Evolutionary conservation across 2,329 filamentous ascomycete genomes (phyloP), one percentile per base, ranked within the genome.

Genomic region (Pleoardoris graminearum): DNA sequence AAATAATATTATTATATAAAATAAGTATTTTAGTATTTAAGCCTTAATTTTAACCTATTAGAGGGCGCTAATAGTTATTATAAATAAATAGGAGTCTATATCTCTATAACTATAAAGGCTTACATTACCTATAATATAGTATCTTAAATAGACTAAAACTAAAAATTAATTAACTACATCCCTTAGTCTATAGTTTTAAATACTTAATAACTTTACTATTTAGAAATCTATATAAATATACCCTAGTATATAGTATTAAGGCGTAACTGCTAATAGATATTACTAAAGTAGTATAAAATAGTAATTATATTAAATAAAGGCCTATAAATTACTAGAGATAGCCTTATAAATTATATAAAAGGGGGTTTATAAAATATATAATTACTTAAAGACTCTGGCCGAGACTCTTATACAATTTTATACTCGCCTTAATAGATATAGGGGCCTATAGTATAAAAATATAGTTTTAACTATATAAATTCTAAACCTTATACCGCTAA

Each of bases 181-280:
- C 22, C 50, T 48, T 21, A 21, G 44, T 53, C 35, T 48, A 32
- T 23, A 17, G 43, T 53, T 30, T 36, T 27, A 48, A 43, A 53
- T 53, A 30, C 44, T 43, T 48, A 25, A 2, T 29, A 22, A 17
- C 50, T 53, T 53, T 21, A 27, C 44, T 32, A 27, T 53, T 21
- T 25, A 36, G 50, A 48, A 53, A 53, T 53, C 43, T 30, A 30
- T 30, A 53, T 53, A 21, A 53, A 48, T 48, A 53, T 53, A 30
- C 50, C 44, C 44, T 48, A 17, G 43, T 53, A 53, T 22, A 53
- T 53, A 25, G 50, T 35, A 32, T 53, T 27, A 27, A 48, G 36
- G 50, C 44, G 36, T 53, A 53, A 44, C 44, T 48, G 29, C 36
- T 48, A 48, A 36, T 48, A 32, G 42, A 53, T 53, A 32, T 53